Conservation (phyloP, 345 rosid genomes). For the Hibiscus syriacus region DNA sequence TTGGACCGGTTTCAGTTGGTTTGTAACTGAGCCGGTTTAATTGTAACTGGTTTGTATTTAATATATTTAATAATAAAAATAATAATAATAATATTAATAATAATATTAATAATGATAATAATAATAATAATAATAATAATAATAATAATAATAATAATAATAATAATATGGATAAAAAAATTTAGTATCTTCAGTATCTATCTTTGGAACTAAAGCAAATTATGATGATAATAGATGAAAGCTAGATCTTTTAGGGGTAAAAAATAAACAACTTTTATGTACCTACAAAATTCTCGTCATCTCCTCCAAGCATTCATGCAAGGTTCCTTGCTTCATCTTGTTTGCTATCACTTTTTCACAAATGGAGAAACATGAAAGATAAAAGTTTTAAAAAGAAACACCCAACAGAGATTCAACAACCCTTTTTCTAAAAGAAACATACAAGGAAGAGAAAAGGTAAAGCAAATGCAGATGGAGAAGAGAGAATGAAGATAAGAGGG, state of each 20-base stretch:
- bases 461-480: constrained; percentile 5
- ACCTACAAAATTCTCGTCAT: constrained; percentile 11
- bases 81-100: too few relatives aligned
- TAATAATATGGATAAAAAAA: too few relatives aligned
- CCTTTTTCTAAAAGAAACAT: not conserved
- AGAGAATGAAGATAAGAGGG: too few relatives aligned
- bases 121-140: too few relatives aligned
- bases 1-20: too few relatives aligned
- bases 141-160: too few relatives aligned
- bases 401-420: constrained; percentile 1
- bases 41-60: too few relatives aligned
- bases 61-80: too few relatives aligned
- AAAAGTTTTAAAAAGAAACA: too few relatives aligned
- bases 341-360: not conserved
- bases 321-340: constrained; percentile 8
- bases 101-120: too few relatives aligned
- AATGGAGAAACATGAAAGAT: not conserved
- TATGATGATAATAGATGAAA: not conserved
- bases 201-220: constrained; percentile 4
- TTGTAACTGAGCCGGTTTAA: too few relatives aligned
- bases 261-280: not conserved
- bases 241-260: not conserved
- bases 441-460: not conserved
- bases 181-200: too few relatives aligned
- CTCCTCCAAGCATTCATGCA: constrained; percentile 7